phyloP scores from a whole-genome alignment of 208 protist species.

The Leishmania amazonensis region DNA sequence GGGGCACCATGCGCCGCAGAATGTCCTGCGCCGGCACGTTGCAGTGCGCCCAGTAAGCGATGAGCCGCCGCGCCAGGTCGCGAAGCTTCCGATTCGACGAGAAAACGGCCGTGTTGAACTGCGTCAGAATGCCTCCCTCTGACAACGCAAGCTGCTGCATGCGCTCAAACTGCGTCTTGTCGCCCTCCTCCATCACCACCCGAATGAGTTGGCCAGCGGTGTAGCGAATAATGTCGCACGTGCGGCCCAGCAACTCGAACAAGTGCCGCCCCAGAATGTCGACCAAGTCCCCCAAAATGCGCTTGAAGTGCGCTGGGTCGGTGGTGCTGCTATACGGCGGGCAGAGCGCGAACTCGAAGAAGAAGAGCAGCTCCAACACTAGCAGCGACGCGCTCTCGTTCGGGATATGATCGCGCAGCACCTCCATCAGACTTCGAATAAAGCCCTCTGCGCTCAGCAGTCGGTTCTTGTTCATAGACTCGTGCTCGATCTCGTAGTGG shows the following conservation, averaged over 20 bases:
- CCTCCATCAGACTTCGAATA: constrained; percentile 60
- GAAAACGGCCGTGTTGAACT: constrained; percentile 88
- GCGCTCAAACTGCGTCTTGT: constrained; percentile 67
- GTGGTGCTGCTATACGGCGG: constrained; percentile 92
- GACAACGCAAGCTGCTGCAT: constrained; percentile 87
- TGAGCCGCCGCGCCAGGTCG: constrained; percentile 83
- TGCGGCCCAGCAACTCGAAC: constrained; percentile 78
- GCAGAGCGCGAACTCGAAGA: constrained; percentile 92
- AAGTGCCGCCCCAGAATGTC: constrained; percentile 68
- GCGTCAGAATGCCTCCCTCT: constrained; percentile 86
- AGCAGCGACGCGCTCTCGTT: constrained; percentile 83
- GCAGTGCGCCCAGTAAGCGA: constrained; percentile 87
- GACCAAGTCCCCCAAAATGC: constrained; percentile 68
- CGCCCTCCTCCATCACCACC: constrained; percentile 92
- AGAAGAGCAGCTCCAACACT: constrained; percentile 79
- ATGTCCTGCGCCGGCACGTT: constrained; percentile 82
- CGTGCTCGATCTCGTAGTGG: constrained; percentile 89
- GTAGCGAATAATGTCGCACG: constrained; percentile 82
- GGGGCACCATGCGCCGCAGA: constrained; percentile 88
- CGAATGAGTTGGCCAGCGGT: constrained; percentile 89
- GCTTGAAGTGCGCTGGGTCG: constrained; percentile 64
- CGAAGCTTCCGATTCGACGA: constrained; percentile 60
- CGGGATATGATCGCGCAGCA: constrained; percentile 71
- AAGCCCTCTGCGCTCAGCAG: constrained; percentile 80
- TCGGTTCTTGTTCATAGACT: constrained; percentile 89